These are phyloP conservation scores for Boletellus ananas DNA, from an alignment of 768 basidiomycete genomes.

Conservation along the genomic window DNA sequence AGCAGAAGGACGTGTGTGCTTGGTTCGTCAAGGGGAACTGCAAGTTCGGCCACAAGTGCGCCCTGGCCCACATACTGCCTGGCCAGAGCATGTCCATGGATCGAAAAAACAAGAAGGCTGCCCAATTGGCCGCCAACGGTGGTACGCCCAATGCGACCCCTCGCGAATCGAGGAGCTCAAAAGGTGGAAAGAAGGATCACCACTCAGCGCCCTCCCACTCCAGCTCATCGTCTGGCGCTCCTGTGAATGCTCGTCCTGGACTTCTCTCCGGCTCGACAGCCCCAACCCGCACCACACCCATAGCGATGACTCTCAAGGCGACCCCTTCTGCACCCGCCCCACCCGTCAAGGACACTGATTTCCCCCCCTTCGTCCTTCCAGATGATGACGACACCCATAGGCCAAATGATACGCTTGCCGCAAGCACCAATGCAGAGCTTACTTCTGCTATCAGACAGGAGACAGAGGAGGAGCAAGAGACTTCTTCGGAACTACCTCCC, in stretches of 20 bases:
- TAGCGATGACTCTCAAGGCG: conserved; percentile 67
- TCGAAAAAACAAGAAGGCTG: conserved; percentile 94
- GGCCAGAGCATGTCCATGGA: conserved; percentile 96
- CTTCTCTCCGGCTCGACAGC: conserved; percentile 59
- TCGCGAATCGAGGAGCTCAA: conserved; percentile 32
- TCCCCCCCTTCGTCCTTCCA: conserved; percentile 62
- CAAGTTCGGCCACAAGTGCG: conserved; percentile 80
- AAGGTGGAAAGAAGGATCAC: conserved; percentile 38
- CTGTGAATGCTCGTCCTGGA: conserved; percentile 17
- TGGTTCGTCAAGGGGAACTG: conserved; percentile 95
- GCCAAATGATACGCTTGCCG: not conserved
- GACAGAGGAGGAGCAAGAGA: conserved; percentile 12
- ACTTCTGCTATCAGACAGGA: not conserved
- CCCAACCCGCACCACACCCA: conserved; percentile 56
- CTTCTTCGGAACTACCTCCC: conserved; percentile 4
- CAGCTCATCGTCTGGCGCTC: conserved; percentile 3
- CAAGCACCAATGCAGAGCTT: conserved; percentile 4
- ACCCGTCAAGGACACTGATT: conserved; percentile 70
- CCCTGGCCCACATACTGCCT: conserved; percentile 89
- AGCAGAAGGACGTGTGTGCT: conserved; percentile 75
- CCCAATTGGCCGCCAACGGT: conserved; percentile 59
- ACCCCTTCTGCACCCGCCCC: conserved; percentile 78
- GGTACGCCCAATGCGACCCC: conserved; percentile 33
- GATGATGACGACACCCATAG: conserved; percentile 46
- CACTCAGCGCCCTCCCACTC: conserved; percentile 16